Evolutionary conservation across 176 grass and related monocot species (phyloP).

Genomic region (Elaeis guineensis): DNA sequence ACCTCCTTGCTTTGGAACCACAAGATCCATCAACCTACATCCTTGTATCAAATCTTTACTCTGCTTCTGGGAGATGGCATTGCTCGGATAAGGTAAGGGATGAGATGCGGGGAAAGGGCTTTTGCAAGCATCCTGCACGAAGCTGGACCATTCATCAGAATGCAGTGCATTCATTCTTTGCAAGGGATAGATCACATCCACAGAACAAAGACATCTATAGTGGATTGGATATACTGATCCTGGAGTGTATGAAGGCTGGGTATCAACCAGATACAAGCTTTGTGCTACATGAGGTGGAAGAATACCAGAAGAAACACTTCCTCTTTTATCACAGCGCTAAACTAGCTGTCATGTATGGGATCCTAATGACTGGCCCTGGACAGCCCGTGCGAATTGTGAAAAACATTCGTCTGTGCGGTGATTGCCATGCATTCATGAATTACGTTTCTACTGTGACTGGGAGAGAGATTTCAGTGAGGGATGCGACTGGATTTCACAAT

Average conservation of each 20-base stretch:
- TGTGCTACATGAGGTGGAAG: conserved; percentile 62
- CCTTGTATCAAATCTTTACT: conserved; percentile 49
- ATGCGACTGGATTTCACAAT: conserved; percentile 49
- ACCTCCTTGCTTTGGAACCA: conserved; percentile 34
- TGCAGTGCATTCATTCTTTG: conserved; percentile 43
- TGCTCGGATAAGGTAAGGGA: conserved; percentile 45
- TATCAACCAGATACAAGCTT: conserved; percentile 59
- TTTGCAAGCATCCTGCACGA: conserved; percentile 43
- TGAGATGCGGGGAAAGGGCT: conserved; percentile 48
- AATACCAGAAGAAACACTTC: conserved; percentile 70
- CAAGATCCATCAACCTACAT: conserved; percentile 45
- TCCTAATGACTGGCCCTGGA: conserved; percentile 29
- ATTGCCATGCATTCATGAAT: conserved; percentile 65
- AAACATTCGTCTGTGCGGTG: conserved; percentile 59
- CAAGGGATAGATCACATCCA: conserved; percentile 49
- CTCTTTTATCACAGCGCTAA: conserved; percentile 67
- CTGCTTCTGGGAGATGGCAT: conserved; percentile 54
- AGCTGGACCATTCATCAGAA: conserved; percentile 56
- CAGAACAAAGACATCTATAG: conserved; percentile 59
- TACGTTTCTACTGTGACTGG: conserved; percentile 32
- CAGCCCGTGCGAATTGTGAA: conserved; percentile 33
- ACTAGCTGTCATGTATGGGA: conserved; percentile 49
- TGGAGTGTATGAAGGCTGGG: conserved; percentile 55
- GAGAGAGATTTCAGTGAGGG: conserved; percentile 43
- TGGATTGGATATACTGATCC: conserved; percentile 51